Evolutionary conservation across 192 early-diverging fungal species (phyloP), one percentile per base, ranked within the genome.

Genomic region (Cladochytrium replicatum): DNA sequence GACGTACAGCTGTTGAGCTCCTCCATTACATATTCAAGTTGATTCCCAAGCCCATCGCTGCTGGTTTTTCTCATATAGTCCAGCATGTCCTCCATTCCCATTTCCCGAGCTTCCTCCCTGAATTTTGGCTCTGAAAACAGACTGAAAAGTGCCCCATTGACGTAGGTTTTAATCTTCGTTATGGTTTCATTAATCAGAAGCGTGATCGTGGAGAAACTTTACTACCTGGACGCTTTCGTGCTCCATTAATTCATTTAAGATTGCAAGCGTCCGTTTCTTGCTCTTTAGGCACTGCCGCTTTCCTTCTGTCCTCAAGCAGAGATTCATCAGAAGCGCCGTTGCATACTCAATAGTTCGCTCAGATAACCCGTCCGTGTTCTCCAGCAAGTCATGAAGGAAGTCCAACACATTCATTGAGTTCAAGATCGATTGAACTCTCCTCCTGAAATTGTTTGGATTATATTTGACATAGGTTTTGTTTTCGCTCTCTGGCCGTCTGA

Each of bases 251-350:
- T 56, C 54, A 32, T 43, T 54, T 28, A 58, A 37, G 8, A 50
- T 31, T 22, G 38, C 26, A 13, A 68, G 23, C 22, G 58, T 64
- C 2, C 49, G 28, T 5, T 38, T 47, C 11, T 60, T 60, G 30
- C 66, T 45, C 2, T 29, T 11, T 3, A 41, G 38, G 44, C 64
- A 67, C 52, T 72, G 58, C 22, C 48, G 46, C 32, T 64, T 55
- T 0, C 74, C 74, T 11, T 31, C 24, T 13, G 62, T 67, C 39
- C 74, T 19, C 48, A 73, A 44, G 43, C 67, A 69, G 6, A 76
- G 61, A 52, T 76, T 76, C 74, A 76, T 76, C 28, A 73, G 42
- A 34, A 73, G 42, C 6, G 74, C 69, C 30, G 61, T 50, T 11
- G 54, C 62, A 47, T 70, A 70, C 50, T 72, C 63, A 39, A 70